Evolutionary conservation across 2,329 filamentous ascomycete genomes (phyloP).

Genomic region (Aspergillus sp.): DNA sequence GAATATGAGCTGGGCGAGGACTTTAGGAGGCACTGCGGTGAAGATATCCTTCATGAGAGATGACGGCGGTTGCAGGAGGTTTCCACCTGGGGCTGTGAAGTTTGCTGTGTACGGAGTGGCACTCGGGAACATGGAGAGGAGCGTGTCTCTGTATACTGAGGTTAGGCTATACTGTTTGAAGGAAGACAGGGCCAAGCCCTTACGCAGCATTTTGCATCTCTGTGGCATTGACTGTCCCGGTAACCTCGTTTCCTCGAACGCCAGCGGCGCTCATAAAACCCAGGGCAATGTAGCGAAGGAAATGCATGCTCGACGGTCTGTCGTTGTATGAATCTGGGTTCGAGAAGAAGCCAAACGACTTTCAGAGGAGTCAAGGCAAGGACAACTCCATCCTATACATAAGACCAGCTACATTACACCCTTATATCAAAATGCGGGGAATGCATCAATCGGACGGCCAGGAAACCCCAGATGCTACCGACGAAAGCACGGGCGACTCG

Average conservation of each 20-base stretch:
- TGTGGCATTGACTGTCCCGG: constrained; percentile 3
- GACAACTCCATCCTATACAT: neutral
- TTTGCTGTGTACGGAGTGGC: constrained; percentile 11
- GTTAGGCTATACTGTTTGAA: neutral
- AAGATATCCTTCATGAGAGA: constrained; percentile 32
- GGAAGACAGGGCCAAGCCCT: neutral
- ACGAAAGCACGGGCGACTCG: neutral
- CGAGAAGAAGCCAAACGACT: neutral
- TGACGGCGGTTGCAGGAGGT: constrained; percentile 25
- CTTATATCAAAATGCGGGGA: constrained; percentile 6
- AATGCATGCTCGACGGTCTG: neutral
- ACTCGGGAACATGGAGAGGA: constrained; percentile 7
- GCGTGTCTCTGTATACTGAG: neutral
- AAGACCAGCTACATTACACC: neutral
- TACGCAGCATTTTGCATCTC: constrained; percentile 2
- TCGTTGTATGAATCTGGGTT: neutral
- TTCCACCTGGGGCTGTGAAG: constrained; percentile 8
- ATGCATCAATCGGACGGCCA: neutral
- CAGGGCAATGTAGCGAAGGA: neutral
- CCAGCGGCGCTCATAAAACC: neutral
- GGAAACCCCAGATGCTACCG: neutral
- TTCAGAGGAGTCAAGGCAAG: neutral
- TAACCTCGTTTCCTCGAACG: neutral
- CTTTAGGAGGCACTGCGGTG: constrained; percentile 31
- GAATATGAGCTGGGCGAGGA: constrained; percentile 30